Evolutionary conservation across 169 alveolate species (phyloP).

Genomic region (Ichthyophthirius multifiliis): DNA sequence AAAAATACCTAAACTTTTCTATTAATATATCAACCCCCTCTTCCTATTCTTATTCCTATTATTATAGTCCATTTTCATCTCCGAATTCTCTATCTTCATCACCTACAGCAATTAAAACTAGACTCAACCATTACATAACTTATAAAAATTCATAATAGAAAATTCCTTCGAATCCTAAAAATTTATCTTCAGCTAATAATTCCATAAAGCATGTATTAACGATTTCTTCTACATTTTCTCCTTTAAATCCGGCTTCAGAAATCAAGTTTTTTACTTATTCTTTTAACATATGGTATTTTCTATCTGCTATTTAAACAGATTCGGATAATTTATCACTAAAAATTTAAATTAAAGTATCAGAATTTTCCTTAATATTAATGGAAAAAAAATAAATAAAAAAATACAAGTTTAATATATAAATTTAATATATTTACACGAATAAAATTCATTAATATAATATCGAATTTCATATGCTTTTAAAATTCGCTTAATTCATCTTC

Average conservation of each 20-base stretch:
- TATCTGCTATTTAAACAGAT: background rate
- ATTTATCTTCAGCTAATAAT: conserved; percentile 30
- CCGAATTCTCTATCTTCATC: conserved; percentile 23
- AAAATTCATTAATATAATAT: conserved; percentile 26
- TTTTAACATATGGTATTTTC: conserved; percentile 18
- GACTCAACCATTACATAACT: conserved; percentile 44
- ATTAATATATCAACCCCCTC: conserved; percentile 12
- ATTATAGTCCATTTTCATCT: background rate
- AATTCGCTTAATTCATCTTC: conserved; percentile 34
- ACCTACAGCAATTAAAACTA: conserved; percentile 21
- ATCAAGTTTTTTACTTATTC: conserved; percentile 34
- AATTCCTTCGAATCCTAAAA: conserved; percentile 39
- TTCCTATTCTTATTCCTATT: conserved; percentile 18
- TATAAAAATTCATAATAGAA: conserved; percentile 35
- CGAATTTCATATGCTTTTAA: conserved; percentile 40
- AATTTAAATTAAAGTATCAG: background rate
- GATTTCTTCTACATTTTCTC: conserved; percentile 39
- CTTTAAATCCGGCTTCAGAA: conserved; percentile 39
- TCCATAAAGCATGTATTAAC: conserved; percentile 20
- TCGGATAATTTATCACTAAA: conserved; percentile 15
- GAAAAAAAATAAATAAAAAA: background rate
- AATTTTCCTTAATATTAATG: conserved; percentile 18
- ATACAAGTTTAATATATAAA: background rate
- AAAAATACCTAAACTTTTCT: conserved; percentile 9
- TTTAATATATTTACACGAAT: conserved; percentile 3